Conservation (phyloP, 2,329 filamentous ascomycete genomes). For the Lecanicillium sp. region DNA sequence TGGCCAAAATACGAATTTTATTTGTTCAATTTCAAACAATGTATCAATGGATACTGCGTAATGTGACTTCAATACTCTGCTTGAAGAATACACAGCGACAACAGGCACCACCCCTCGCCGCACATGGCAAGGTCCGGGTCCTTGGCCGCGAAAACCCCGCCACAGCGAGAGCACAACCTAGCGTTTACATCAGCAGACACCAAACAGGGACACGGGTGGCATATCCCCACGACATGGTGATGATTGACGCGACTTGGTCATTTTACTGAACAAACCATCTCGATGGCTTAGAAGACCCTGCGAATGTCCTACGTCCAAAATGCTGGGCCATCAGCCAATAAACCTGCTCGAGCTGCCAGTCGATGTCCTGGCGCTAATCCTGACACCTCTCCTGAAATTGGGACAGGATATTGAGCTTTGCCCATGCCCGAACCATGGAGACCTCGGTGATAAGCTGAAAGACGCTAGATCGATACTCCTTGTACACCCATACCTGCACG, state of each 20-base stretch:
- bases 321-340: slow-evolving; percentile 8
- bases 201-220: no score
- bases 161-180: no score
- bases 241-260: no score
- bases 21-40: slow-evolving; percentile 9
- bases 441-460: slow-evolving; percentile 14
- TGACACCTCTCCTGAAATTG: slow-evolving; percentile 24
- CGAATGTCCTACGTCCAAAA: no score
- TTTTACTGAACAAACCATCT: no score
- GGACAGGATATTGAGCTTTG: slow-evolving; percentile 23
- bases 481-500: slow-evolving; percentile 27
- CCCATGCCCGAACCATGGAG: slow-evolving; percentile 20
- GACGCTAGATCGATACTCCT: slow-evolving; percentile 26
- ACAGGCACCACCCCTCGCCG: no score
- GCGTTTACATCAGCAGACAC: no score
- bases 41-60: neutral
- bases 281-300: neutral
- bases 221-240: no score
- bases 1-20: slow-evolving; percentile 27
- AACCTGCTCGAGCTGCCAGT: slow-evolving; percentile 30
- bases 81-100: no score
- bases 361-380: slow-evolving; percentile 27
- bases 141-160: no score
- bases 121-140: no score
- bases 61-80: no score